Percentiles rank a stretch among this genome's conserved stretches.
phyloP scores from a whole-genome alignment of 73 alveolate species.

The Paramecium sexaurelia region DNA sequence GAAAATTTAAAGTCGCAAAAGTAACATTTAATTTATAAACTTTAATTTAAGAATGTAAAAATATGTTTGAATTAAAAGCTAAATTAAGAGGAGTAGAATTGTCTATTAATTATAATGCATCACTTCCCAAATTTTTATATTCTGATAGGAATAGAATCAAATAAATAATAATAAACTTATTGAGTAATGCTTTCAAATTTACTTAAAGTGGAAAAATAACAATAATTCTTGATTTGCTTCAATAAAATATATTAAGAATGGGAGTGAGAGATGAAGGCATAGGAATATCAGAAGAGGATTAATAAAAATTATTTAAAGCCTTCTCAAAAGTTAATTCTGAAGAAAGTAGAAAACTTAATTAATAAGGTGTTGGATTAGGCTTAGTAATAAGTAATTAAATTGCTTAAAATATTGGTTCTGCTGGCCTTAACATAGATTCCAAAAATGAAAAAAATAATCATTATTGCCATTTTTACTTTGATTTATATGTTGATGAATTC shows the following conservation, averaged over 20 bases:
- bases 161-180: slow-evolving; percentile 64
- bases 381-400: slow-evolving; percentile 68
- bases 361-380: slow-evolving; percentile 76
- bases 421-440: background rate
- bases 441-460: background rate
- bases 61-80: slow-evolving; percentile 55
- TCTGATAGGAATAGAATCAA: slow-evolving; percentile 70
- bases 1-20: slow-evolving; percentile 35
- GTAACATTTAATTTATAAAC: slow-evolving; percentile 28
- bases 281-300: slow-evolving; percentile 68
- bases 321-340: slow-evolving; percentile 69
- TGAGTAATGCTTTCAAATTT: slow-evolving; percentile 73
- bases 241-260: background rate
- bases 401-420: slow-evolving; percentile 19
- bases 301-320: slow-evolving; percentile 55
- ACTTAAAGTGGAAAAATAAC: slow-evolving; percentile 66
- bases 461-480: background rate
- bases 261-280: slow-evolving; percentile 73
- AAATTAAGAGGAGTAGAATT: background rate
- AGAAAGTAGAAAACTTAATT: background rate
- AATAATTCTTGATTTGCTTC: slow-evolving; percentile 11
- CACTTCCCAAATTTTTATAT: background rate
- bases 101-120: background rate
- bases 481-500: background rate
- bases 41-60: slow-evolving; percentile 25